Percentiles rank a stretch among this genome's conserved stretches.
These are phyloP conservation scores for Chalaropsis ovoidea DNA, from an alignment of 2,329 filamentous ascomycete species.

Conservation along the genomic window DNA sequence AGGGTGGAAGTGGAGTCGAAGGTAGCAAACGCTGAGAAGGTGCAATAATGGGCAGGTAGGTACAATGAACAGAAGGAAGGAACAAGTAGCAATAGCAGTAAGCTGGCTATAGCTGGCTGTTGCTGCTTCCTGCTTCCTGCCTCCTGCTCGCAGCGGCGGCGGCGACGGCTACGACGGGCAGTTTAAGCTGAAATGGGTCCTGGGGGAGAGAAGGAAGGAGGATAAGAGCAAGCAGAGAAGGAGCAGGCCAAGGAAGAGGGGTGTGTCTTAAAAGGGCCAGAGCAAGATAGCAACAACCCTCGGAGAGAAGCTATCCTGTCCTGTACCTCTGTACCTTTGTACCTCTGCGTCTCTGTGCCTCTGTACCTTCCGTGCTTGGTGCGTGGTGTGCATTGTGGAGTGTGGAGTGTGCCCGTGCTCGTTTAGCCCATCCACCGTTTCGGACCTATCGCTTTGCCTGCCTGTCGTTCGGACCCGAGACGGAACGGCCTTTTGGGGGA, in stretches of 20 bases:
- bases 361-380: no score
- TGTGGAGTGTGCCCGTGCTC: not conserved
- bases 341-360: no score
- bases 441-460: conserved; percentile 1
- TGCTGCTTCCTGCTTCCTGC: no score
- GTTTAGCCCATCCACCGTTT: conserved; percentile 9
- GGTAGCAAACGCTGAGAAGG: no score
- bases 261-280: not conserved
- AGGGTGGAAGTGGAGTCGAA: no score
- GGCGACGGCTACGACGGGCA: not conserved
- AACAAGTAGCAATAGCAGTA: no score
- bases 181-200: not conserved
- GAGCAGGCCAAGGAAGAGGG: not conserved
- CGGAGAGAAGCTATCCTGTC: no score
- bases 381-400: no score
- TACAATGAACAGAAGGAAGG: no score
- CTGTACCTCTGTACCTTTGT: not conserved
- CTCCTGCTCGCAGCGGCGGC: no score
- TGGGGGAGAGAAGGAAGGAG: not conserved
- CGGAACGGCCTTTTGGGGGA: conserved; percentile 6
- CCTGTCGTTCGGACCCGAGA: not conserved
- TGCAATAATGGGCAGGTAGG: no score
- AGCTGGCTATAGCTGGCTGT: no score
- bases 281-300: not conserved
- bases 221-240: not conserved